Conservation (phyloP, 2,329 filamentous ascomycete species). For the Pyricularia sp. region DNA sequence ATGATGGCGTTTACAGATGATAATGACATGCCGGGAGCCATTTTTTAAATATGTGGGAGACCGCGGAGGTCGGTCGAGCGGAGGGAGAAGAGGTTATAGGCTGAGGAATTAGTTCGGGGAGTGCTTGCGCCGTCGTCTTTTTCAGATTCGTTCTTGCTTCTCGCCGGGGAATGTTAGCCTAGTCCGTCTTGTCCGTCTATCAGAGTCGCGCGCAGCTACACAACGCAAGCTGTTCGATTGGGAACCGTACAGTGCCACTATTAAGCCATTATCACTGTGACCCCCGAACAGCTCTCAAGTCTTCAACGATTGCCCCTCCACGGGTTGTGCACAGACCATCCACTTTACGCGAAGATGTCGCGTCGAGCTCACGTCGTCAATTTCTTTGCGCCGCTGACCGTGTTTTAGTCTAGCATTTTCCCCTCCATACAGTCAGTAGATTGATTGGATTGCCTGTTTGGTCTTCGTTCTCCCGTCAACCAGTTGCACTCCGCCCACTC, state of each 20-base stretch:
- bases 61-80: background rate
- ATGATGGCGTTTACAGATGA: slow-evolving; percentile 17
- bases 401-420: background rate
- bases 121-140: background rate
- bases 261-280: background rate
- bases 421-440: background rate
- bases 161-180: background rate
- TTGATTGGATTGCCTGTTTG: background rate
- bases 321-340: background rate
- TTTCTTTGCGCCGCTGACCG: background rate
- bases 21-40: slow-evolving; percentile 15
- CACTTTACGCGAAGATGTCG: slow-evolving; percentile 4
- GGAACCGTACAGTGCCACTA: background rate
- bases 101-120: background rate
- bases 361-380: slow-evolving; percentile 15
- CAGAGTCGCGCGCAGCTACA: background rate
- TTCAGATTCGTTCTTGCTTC: background rate
- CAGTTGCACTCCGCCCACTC: background rate
- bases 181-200: background rate
- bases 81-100: background rate
- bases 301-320: background rate
- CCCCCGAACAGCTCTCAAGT: background rate
- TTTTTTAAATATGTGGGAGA: slow-evolving; percentile 8
- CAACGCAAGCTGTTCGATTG: background rate
- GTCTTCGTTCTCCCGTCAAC: background rate